Conservation (phyloP, 345 rosid species). For the Sisymbrium irio region DNA sequence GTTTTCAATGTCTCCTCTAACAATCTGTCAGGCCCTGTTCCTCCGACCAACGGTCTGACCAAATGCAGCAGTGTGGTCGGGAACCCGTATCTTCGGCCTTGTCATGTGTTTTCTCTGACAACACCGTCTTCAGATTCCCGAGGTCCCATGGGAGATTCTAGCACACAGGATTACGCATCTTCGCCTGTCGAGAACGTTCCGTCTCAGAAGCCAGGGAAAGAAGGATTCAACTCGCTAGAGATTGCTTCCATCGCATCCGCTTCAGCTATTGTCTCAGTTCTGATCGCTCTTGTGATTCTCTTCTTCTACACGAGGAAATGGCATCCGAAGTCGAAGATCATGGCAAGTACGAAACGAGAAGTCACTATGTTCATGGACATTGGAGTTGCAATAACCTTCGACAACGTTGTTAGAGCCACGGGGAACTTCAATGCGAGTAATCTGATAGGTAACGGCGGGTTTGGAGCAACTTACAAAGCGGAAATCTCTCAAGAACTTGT, state of each 20-base stretch:
- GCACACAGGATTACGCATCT: conserved; percentile 26
- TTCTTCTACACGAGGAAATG: conserved; percentile 56
- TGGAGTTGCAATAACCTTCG: conserved; percentile 48
- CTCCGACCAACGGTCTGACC: conserved; percentile 37
- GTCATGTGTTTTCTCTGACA: conserved; percentile 44
- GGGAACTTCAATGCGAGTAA: conserved; percentile 50
- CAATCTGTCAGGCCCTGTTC: conserved; percentile 48
- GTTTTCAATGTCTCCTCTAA: conserved; percentile 47
- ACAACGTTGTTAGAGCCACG: conserved; percentile 56
- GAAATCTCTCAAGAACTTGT: conserved; percentile 48
- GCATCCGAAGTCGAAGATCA: conserved; percentile 41
- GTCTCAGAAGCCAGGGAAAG: not conserved
- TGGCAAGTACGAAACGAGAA: conserved; percentile 43
- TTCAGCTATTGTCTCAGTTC: conserved; percentile 58
- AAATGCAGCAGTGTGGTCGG: conserved; percentile 42
- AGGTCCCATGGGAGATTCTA: conserved; percentile 31
- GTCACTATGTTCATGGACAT: conserved; percentile 50
- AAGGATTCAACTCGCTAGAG: conserved; percentile 48
- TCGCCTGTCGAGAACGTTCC: conserved; percentile 34
- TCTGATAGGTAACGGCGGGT: conserved; percentile 62
- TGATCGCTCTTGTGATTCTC: conserved; percentile 46
- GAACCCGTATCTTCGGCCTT: conserved; percentile 50
- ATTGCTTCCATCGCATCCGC: conserved; percentile 63
- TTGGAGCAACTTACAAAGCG: conserved; percentile 68
- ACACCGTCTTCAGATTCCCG: conserved; percentile 40